phyloP scores from a whole-genome alignment of 2,329 filamentous ascomycete genomes.

The Aspergillus viridinutans region DNA sequence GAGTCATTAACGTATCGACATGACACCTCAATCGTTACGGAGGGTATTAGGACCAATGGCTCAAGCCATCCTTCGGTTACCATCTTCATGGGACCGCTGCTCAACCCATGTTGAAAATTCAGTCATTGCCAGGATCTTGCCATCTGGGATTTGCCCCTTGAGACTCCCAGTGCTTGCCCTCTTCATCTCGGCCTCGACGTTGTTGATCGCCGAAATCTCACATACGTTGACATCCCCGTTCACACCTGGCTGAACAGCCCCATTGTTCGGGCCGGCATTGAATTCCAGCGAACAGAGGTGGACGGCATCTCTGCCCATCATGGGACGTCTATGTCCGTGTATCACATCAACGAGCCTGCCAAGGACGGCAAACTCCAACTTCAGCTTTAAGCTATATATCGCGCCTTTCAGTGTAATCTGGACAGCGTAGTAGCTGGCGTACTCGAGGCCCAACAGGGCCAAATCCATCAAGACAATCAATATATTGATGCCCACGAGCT shows the following conservation, averaged over 20 bases:
- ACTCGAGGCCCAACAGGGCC: conserved; percentile 38
- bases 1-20: background rate
- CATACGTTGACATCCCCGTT: conserved; percentile 1
- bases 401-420: conserved; percentile 42
- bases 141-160: conserved; percentile 7
- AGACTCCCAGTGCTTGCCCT: background rate
- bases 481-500: conserved; percentile 45
- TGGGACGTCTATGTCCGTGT: conserved; percentile 23
- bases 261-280: conserved; percentile 5
- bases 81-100: conserved; percentile 4
- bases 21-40: background rate
- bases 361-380: conserved; percentile 55
- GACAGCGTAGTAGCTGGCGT: conserved; percentile 38
- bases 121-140: conserved; percentile 19
- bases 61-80: background rate
- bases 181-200: background rate
- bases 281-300: conserved; percentile 19
- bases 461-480: conserved; percentile 47
- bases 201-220: background rate
- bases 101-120: conserved; percentile 21
- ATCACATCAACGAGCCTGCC: conserved; percentile 43
- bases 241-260: background rate
- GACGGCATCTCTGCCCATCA: conserved; percentile 18
- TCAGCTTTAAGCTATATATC: conserved; percentile 40
- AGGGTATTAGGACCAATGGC: background rate